phyloP scores from a whole-genome alignment of 2,329 filamentous ascomycete species.

The Apiospora malaysiana region DNA sequence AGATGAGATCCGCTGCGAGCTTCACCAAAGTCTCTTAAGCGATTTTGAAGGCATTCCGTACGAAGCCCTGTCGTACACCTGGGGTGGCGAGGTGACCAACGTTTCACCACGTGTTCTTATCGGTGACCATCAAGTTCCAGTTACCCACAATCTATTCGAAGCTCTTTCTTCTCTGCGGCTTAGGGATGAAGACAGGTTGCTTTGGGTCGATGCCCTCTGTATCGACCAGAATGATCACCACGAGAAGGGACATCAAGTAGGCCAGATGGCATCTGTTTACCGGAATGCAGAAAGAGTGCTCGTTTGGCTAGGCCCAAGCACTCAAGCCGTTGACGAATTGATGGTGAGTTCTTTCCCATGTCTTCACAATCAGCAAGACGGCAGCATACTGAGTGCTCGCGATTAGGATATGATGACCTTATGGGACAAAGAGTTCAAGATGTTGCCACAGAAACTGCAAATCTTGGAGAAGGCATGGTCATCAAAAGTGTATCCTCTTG shows the following conservation, averaged over 20 bases:
- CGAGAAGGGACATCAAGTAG: constrained; percentile 28
- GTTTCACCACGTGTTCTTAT: neutral
- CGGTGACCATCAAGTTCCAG: neutral
- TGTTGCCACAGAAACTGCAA: too few species aligned
- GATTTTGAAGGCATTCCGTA: neutral
- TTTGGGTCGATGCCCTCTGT: constrained; percentile 21
- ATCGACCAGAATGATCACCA: constrained; percentile 25
- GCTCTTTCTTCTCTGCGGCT: neutral
- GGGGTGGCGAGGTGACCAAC: neutral
- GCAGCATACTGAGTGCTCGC: neutral
- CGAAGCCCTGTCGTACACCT: constrained; percentile 15
- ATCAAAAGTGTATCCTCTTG: accelerated
- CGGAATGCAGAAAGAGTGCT: constrained; percentile 26
- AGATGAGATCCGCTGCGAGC: neutral
- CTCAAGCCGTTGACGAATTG: neutral
- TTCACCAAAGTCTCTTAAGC: neutral
- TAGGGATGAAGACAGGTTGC: neutral
- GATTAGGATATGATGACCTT: neutral
- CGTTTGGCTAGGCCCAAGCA: constrained; percentile 27
- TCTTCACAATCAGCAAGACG: neutral
- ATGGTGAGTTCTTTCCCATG: neutral
- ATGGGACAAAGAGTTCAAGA: neutral
- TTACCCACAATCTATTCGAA: neutral
- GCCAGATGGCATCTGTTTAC: constrained; percentile 27
- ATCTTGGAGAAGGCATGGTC: neutral